Evolutionary conservation across 306 rosid species (phyloP).

Genomic region (Castanospermum australe): DNA sequence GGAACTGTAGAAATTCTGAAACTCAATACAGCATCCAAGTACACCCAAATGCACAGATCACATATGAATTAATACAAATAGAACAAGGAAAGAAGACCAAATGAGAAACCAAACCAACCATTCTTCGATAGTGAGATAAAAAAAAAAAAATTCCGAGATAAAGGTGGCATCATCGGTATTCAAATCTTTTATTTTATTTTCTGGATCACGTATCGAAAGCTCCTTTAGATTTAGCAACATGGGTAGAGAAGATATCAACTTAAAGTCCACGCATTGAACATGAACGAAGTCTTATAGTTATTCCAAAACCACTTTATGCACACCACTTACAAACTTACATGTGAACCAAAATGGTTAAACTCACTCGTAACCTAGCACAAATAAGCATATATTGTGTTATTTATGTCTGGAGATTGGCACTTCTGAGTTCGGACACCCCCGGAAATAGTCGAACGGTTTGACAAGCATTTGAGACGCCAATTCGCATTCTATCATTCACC

Average conservation of each 20-base stretch:
- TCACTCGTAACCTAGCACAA: neutral
- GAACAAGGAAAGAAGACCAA: neutral
- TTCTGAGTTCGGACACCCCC: neutral
- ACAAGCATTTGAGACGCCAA: neutral
- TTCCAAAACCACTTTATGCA: neutral
- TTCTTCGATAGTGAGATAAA: neutral
- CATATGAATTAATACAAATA: neutral
- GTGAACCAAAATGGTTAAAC: neutral
- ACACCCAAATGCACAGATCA: neutral
- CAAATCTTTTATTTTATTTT: neutral
- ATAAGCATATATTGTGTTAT: neutral
- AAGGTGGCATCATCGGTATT: neutral
- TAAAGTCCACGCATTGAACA: neutral
- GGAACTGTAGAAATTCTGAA: neutral
- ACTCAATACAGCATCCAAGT: neutral
- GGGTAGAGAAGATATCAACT: neutral
- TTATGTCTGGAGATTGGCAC: neutral
- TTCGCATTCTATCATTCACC: neutral
- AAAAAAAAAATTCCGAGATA: neutral
- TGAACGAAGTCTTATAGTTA: neutral
- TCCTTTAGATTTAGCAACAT: neutral
- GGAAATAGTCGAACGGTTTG: neutral
- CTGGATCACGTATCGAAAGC: too few species aligned
- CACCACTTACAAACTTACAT: too few species aligned
- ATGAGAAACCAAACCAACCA: neutral